phyloP scores from a whole-genome alignment of 139 green algal species.

The Tetradesmus obliquus region DNA sequence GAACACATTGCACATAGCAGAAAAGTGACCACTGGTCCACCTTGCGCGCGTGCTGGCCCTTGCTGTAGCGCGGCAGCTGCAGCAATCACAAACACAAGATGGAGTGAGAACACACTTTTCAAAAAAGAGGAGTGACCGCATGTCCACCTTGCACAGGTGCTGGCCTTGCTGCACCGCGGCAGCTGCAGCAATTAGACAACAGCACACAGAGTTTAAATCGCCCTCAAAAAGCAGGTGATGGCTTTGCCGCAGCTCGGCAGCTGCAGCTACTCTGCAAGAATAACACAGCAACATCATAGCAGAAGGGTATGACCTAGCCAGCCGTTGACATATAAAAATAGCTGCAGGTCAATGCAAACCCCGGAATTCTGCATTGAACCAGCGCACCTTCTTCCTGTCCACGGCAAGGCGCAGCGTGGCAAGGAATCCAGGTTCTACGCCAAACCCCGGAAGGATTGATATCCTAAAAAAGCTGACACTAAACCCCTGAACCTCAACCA shows the following conservation, averaged over 20 bases:
- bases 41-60: slow-evolving; percentile 42
- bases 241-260: neutral
- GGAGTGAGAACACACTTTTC: neutral
- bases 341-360: too few species aligned
- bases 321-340: too few species aligned
- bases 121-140: neutral
- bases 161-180: slow-evolving; percentile 30
- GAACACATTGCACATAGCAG: neutral
- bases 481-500: too few species aligned
- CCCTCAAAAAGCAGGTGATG: neutral
- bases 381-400: neutral
- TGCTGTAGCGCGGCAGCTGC: slow-evolving; percentile 38
- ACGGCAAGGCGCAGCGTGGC: neutral
- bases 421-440: too few species aligned
- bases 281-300: too few species aligned
- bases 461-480: too few species aligned
- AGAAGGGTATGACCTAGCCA: too few species aligned
- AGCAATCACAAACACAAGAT: neutral
- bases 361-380: too few species aligned
- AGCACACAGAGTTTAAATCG: too few species aligned
- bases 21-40: neutral
- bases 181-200: neutral
- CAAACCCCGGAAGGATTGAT: neutral
- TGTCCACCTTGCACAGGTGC: slow-evolving; percentile 40
- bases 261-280: neutral